Evolutionary conservation across 495 filamentous ascomycete species (phyloP).

Genomic region (Hyphodiscus hymeniophilus): DNA sequence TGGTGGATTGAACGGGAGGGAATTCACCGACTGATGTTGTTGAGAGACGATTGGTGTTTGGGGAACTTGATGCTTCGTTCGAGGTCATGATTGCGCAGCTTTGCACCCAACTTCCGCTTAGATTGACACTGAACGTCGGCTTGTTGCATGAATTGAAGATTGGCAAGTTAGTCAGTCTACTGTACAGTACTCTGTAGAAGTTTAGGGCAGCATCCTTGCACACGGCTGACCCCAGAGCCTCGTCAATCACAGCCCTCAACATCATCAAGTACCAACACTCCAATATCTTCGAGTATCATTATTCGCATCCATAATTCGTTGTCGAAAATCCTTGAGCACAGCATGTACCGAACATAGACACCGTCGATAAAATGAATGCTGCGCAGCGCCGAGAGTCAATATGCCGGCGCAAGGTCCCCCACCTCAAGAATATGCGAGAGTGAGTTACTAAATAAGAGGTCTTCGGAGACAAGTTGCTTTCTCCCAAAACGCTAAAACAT

Average conservation of each 20-base stretch:
- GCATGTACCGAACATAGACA: neutral
- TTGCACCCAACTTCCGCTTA: no score
- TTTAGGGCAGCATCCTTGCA: neutral
- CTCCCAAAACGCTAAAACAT: no score
- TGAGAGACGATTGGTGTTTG: slow-evolving; percentile 5
- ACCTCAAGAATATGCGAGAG: slow-evolving; percentile 19
- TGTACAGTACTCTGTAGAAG: neutral
- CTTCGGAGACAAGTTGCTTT: no score
- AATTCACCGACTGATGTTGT: slow-evolving; percentile 10
- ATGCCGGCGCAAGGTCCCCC: slow-evolving; percentile 14
- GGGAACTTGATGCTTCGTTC: slow-evolving; percentile 6
- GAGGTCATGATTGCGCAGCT: neutral
- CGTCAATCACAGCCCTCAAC: neutral
- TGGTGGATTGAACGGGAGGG: slow-evolving; percentile 24
- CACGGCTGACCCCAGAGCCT: neutral
- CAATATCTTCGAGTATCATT: neutral
- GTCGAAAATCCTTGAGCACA: neutral
- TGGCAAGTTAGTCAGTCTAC: no score
- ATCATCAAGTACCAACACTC: neutral
- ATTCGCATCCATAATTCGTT: neutral
- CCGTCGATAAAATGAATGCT: neutral
- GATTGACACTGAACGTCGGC: neutral
- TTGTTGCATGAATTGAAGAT: neutral
- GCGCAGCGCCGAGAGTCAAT: neutral
- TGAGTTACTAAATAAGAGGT: no score